Evolutionary conservation across 2,329 filamentous ascomycete genomes (phyloP), one percentile per base, ranked within the genome.

Genomic region (Colletotrichum tabaci): DNA sequence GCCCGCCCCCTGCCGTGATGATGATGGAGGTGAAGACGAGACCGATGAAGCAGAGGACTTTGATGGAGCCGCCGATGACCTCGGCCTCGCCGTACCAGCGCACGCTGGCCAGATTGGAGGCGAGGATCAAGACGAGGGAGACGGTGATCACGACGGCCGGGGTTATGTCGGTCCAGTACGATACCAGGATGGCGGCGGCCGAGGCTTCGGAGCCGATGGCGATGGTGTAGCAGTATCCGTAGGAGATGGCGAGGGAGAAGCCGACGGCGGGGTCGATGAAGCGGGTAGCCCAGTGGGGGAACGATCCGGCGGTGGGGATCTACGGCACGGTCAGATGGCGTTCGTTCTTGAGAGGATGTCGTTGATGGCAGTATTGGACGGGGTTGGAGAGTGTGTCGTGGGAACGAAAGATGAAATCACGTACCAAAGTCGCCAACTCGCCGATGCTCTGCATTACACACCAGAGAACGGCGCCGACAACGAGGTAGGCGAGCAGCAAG

Each of bases 1-100:
- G 83, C 13, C 91, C 91, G 9, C 84, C 84, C n/a, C 84, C 84
- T 13, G 83, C 83, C 46, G 85, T 79, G 56, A 85, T 80, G 75
- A 80, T 77, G 71, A 83, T 77, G 18, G 83, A 83, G 57, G 86
- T 81, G 73, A 87, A 85, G 73, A 86, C 83, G 30, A 86, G 4
- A 90, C 92, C 79, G 65, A 86, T 81, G 64, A 86, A 85, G 83
- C 84, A 86, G 44, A 81, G 79, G 47, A 86, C 84, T 71, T 87
- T 87, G 75, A 86, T 83, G 2, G 79, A 78, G 8, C 82, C 83
- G 46, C 80, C 78, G 7, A 83, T 71, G 21, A 86, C 84, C 72
- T 87, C 85, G 15, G 84, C 81, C 70, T 87, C 84, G 4, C 81
- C 84, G 66, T 86, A 86, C 53, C 84, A 70, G 9, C 76, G 81